phyloP scores from a whole-genome alignment of 371 early-diverging fungal genomes.

The Mortierella sp. region DNA sequence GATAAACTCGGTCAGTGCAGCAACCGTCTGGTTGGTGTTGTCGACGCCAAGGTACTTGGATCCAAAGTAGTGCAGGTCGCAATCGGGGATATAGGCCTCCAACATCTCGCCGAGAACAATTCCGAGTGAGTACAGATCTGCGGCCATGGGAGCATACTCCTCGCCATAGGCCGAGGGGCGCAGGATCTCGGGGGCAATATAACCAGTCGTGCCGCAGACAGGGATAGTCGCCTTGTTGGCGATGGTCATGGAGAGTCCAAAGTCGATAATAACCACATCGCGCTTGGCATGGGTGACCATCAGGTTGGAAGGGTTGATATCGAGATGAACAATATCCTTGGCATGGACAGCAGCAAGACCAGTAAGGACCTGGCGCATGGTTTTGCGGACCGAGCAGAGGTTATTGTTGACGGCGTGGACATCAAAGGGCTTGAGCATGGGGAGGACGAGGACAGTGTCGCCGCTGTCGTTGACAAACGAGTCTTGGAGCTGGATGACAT shows the following conservation, averaged over 20 bases:
- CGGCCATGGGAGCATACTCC: slow-evolving; percentile 51
- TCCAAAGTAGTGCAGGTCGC: slow-evolving; percentile 69
- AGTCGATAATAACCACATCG: slow-evolving; percentile 75
- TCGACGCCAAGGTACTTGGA: slow-evolving; percentile 66
- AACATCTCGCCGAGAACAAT: slow-evolving; percentile 76
- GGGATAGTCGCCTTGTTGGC: slow-evolving; percentile 43
- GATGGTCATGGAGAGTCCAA: slow-evolving; percentile 68
- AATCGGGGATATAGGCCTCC: slow-evolving; percentile 68
- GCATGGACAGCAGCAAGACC: slow-evolving; percentile 64
- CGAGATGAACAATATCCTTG: slow-evolving; percentile 72
- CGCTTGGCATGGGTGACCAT: slow-evolving; percentile 68
- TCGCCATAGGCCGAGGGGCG: slow-evolving; percentile 17
- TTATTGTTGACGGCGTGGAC: slow-evolving; percentile 40
- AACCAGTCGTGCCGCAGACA: slow-evolving; percentile 80
- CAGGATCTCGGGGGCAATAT: slow-evolving; percentile 82
- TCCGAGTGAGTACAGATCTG: slow-evolving; percentile 75
- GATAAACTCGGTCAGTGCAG: slow-evolving; percentile 59
- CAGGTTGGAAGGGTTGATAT: slow-evolving; percentile 74
- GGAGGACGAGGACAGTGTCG: slow-evolving; percentile 70
- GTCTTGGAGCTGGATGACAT: slow-evolving; percentile 68
- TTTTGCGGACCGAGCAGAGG: slow-evolving; percentile 47
- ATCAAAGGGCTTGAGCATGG: slow-evolving; percentile 58
- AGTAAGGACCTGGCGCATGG: slow-evolving; percentile 59
- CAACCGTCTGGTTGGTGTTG: slow-evolving; percentile 65
- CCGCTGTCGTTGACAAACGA: slow-evolving; percentile 68